Percentiles rank a stretch among this genome's conserved stretches.
Evolutionary conservation across 2,329 filamentous ascomycete species (phyloP).

Genomic region (Fusarium bactridioides): DNA sequence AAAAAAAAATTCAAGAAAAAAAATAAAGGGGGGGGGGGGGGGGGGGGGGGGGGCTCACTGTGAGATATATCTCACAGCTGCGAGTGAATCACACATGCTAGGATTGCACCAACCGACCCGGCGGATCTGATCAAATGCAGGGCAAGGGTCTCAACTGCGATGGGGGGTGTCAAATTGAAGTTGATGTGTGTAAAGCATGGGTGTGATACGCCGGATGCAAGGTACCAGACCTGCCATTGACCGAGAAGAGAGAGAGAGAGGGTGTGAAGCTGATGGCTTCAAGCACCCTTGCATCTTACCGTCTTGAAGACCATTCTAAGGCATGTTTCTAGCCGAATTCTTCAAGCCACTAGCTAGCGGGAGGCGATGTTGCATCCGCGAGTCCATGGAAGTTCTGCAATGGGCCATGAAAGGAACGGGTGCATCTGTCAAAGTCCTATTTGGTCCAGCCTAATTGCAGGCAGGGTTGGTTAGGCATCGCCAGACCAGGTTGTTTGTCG

Average conservation of each 20-base stretch:
- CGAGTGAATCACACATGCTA: conserved; percentile 11
- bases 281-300: conserved; percentile 23
- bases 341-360: conserved; percentile 7
- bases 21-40: too few relatives aligned
- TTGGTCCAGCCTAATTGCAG: conserved; percentile 10
- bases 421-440: conserved; percentile 19
- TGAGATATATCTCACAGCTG: conserved; percentile 33
- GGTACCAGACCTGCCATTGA: conserved; percentile 30
- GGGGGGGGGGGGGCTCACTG: conserved; percentile 11
- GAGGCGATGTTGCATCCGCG: conserved; percentile 30
- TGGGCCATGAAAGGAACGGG: not conserved
- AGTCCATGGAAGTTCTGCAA: conserved; percentile 6
- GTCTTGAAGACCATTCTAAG: conserved; percentile 16
- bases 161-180: conserved; percentile 16
- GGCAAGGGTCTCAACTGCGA: conserved; percentile 8
- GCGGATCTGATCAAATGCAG: conserved; percentile 14
- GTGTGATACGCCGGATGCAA: conserved; percentile 35
- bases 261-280: conserved; percentile 23
- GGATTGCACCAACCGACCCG: conserved; percentile 6
- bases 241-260: conserved; percentile 11
- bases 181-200: conserved; percentile 21
- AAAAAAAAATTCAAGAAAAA: too few relatives aligned
- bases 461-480: conserved; percentile 15
- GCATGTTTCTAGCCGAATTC: conserved; percentile 16
- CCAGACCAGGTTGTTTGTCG: conserved; percentile 17